These are phyloP conservation scores for Cupressus sempervirens DNA, from an alignment of 75 land plant species.

Conservation along the genomic window DNA sequence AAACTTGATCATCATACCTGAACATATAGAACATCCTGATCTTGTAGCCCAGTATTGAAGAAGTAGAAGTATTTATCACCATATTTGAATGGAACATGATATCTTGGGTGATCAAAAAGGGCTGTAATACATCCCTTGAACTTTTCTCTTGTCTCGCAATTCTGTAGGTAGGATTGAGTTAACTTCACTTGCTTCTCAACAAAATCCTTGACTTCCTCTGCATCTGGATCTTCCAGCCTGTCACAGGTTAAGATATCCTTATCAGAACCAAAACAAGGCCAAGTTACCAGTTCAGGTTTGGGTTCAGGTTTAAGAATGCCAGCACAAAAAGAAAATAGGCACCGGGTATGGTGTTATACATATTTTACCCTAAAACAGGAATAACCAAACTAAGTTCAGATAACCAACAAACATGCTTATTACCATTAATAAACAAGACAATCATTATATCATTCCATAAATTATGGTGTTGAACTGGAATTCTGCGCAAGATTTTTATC, in stretches of 20 bases:
- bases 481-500: no score
- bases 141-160: slow-evolving; percentile 61
- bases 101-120: slow-evolving; percentile 75
- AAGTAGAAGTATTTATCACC: slow-evolving; percentile 87
- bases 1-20: slow-evolving; percentile 44
- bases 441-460: no score
- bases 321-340: no score
- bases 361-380: no score
- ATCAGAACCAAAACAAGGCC: not conserved
- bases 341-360: no score
- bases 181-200: slow-evolving; percentile 69
- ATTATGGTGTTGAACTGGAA: no score
- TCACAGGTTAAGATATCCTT: not conserved
- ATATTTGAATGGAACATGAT: slow-evolving; percentile 58
- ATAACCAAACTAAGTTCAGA: no score
- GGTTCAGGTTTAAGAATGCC: no score
- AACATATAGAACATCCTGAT: slow-evolving; percentile 83
- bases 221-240: slow-evolving; percentile 95
- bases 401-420: no score
- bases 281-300: no score
- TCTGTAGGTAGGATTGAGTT: slow-evolving; percentile 53
- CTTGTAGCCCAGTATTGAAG: slow-evolving; percentile 84
- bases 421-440: no score
- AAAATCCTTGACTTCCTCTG: slow-evolving; percentile 75
- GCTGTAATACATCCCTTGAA: slow-evolving; percentile 51